Conservation (phyloP, 164 flowering plant genomes). For the Magnolia officinalis region DNA sequence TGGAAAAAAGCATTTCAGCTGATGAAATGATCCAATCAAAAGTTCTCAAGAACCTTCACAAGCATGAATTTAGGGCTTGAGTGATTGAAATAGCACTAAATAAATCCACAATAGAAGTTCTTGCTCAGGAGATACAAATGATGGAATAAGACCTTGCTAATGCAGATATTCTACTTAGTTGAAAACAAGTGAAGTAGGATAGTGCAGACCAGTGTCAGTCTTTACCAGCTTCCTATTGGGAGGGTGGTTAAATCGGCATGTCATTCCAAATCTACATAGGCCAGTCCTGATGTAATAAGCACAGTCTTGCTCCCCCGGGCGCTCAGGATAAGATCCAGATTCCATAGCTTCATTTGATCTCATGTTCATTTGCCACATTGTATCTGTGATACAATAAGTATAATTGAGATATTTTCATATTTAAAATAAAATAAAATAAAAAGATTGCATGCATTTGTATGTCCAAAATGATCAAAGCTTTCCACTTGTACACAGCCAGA, state of each 20-base stretch:
- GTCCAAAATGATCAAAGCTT: background rate
- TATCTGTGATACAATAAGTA: slow-evolving; percentile 37
- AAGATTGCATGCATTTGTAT: background rate
- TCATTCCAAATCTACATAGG: slow-evolving; percentile 80
- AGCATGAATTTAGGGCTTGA: background rate
- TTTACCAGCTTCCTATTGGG: slow-evolving; percentile 83
- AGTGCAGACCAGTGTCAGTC: background rate
- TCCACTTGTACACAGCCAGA: background rate
- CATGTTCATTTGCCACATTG: slow-evolving; percentile 79
- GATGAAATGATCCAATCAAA: background rate
- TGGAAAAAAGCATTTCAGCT: background rate
- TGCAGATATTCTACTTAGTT: background rate
- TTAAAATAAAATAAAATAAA: background rate
- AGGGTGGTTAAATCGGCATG: slow-evolving; percentile 95
- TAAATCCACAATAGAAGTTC: background rate
- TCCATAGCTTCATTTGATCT: slow-evolving; percentile 70
- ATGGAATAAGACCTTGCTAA: background rate
- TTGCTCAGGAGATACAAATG: background rate
- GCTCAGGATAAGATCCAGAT: slow-evolving; percentile 77
- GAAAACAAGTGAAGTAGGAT: background rate
- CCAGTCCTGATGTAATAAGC: slow-evolving; percentile 92
- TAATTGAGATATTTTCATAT: background rate
- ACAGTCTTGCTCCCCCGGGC: slow-evolving; percentile 91
- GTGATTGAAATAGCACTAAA: background rate
- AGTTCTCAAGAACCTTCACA: background rate